These are phyloP conservation scores for Globisporangium lucens DNA, from an alignment of 352 stramenopile species.

Conservation along the genomic window DNA sequence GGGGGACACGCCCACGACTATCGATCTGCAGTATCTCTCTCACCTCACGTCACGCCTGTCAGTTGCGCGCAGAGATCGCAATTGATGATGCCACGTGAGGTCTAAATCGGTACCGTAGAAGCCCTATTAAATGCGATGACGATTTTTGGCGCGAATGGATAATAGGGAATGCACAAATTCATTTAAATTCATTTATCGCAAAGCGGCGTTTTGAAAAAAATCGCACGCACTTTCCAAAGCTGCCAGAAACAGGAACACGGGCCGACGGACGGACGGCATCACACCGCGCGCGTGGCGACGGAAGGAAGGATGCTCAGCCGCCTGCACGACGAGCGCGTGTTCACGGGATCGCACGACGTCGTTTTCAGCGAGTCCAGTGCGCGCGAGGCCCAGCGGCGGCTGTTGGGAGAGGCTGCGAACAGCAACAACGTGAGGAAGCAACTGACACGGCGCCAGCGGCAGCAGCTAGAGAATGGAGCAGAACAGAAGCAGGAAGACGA, in stretches of 20 bases:
- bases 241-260: no score
- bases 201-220: neutral
- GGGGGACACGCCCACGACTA: no score
- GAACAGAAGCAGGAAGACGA: slow-evolving; percentile 21
- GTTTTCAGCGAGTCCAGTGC: slow-evolving; percentile 28
- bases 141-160: no score
- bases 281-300: neutral
- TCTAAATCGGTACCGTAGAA: no score
- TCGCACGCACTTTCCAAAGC: neutral
- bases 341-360: slow-evolving; percentile 61
- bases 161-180: no score
- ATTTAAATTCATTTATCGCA: no score
- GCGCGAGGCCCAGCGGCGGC: slow-evolving; percentile 14
- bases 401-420: neutral
- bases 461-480: slow-evolving; percentile 6
- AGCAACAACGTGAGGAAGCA: slow-evolving; percentile 6
- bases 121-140: no score
- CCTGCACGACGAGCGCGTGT: slow-evolving; percentile 58
- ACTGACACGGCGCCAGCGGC: neutral
- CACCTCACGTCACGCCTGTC: no score
- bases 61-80: no score
- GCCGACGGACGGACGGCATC: no score
- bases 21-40: no score
- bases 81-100: no score
- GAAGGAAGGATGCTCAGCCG: slow-evolving; percentile 46